Conservation (phyloP, 176 grass and related monocot species). For the Oryza glumipatula region DNA sequence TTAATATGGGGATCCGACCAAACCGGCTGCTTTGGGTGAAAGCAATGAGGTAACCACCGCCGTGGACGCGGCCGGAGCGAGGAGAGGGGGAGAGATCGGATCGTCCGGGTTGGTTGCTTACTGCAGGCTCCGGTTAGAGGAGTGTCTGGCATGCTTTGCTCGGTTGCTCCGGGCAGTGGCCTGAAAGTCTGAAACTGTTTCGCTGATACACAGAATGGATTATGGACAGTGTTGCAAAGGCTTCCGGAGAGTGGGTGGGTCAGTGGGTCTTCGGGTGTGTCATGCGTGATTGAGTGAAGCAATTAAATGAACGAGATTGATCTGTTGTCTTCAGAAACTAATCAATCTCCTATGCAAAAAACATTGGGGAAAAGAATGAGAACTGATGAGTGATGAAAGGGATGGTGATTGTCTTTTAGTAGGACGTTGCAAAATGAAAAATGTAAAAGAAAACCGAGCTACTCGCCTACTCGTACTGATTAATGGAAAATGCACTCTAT, state of each 20-base stretch:
- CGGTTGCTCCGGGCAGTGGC: conserved; percentile 2
- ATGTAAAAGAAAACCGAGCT: too few relatives aligned
- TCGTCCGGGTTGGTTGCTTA: conserved; percentile 38
- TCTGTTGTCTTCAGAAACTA: neutral
- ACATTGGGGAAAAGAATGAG: too few relatives aligned
- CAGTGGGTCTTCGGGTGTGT: too few relatives aligned
- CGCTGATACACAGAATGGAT: neutral
- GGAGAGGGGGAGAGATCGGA: neutral
- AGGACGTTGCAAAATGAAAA: too few relatives aligned
- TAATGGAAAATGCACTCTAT: neutral
- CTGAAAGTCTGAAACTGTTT: neutral
- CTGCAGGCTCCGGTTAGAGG: neutral
- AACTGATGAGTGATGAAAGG: too few relatives aligned
- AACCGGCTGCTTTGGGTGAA: conserved; percentile 37
- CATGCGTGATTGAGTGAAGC: neutral
- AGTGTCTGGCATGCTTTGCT: neutral
- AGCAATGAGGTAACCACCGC: conserved; percentile 52
- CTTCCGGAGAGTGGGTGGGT: neutral
- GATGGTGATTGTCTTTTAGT: too few relatives aligned
- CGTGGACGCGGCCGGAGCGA: neutral
- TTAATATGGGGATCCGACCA: conserved; percentile 11
- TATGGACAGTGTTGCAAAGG: neutral
- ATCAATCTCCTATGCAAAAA: neutral
- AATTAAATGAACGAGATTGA: neutral
- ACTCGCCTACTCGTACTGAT: neutral